These are phyloP conservation scores for Rhododendron williamsianum DNA, from an alignment of 148 eudicot species.

Conservation along the genomic window DNA sequence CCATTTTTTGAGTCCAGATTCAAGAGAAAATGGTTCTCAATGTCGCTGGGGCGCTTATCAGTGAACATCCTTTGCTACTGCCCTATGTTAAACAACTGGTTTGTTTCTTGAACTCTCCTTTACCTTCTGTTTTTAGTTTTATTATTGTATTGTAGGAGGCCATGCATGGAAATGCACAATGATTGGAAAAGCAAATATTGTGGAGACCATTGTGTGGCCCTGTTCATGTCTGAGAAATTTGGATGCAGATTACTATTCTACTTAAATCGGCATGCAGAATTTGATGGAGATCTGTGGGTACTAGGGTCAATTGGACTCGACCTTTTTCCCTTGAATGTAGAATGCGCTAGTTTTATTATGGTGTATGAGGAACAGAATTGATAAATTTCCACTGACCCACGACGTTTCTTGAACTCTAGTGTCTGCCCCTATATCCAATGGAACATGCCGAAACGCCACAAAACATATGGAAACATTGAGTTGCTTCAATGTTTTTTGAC, in stretches of 20 bases:
- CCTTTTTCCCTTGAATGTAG: background rate
- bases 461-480: background rate
- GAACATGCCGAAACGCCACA: background rate
- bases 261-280: background rate
- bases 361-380: background rate
- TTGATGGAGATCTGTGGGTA: background rate
- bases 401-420: background rate
- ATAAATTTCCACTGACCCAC: background rate
- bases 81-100: conserved; percentile 85
- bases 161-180: background rate
- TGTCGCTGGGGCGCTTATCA: conserved; percentile 85
- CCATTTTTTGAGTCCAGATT: conserved; percentile 37
- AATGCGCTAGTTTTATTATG: background rate
- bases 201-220: background rate
- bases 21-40: conserved; percentile 67
- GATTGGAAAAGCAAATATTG: background rate
- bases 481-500: background rate
- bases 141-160: background rate
- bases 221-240: background rate
- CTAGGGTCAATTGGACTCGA: background rate
- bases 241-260: background rate
- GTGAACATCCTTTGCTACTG: conserved; percentile 76
- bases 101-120: conserved; percentile 18
- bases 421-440: background rate
- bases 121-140: background rate